Evolutionary conservation across 2,329 filamentous ascomycete species (phyloP), one percentile per base, ranked within the genome.

Genomic region (Sphaerostilbella broomeana): DNA sequence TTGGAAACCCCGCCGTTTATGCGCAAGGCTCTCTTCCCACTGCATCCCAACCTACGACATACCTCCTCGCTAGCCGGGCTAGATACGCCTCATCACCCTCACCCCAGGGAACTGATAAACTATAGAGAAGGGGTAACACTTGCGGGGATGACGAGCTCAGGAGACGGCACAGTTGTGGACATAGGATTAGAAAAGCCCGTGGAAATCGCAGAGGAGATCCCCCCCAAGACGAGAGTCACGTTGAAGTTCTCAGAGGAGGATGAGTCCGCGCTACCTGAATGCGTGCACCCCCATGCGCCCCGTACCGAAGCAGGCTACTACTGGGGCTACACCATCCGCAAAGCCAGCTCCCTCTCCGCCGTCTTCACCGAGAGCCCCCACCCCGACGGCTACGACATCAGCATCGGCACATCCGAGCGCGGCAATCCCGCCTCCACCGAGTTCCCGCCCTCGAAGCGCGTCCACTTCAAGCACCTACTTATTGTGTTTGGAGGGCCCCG

Each of bases 1-100:
- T 76, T 94, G 44, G 87, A 94, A 61, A 84, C 84, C 4, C 87
- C 87, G 20, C 85, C 86, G 1, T 83, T 92, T 61, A 79, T 94
- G 62, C 79, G 85, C 51, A 81, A 80, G 56, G 63, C 72, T 2
- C 69, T 94, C 4, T 90, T 94, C 51, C 81, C 82, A 1, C 67
- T 88, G 46, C 86, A 94, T 55, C 79, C 84, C 8, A 89, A 94
- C 55, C 69, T 94, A 28, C 70, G 77, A 26, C 77, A 77, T 10
- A 85, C 84, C 26, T 86, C 85, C 6, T 70, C 81, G 26, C 65
- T 94, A 19, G 84, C 84, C 0, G 85, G 77, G 53, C 66, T 94
- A 41, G 87, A 94, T 57, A 86, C 92, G 73, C 87, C 87, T 12
- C 85, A 90, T 58, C 87, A 94, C 60, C 70, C 88, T 7, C 74